Evolutionary conservation across 352 stramenopile genomes (phyloP).

Genomic region (Globisporangium viniferum): DNA sequence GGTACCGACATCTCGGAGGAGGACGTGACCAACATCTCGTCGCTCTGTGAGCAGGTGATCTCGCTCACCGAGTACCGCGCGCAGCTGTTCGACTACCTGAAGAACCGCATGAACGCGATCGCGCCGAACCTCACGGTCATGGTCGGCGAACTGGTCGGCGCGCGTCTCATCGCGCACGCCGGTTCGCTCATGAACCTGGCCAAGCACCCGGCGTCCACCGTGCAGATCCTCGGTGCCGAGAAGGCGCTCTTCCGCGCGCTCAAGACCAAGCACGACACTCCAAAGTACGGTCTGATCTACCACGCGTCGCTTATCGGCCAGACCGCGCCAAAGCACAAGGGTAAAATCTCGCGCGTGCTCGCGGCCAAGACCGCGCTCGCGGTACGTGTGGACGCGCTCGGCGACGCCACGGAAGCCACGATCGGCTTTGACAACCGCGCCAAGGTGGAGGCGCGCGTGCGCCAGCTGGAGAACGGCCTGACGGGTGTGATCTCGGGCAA

Average conservation of each 20-base stretch:
- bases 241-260: conserved; percentile 99
- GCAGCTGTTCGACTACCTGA: conserved; percentile 99
- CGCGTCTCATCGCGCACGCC: conserved; percentile 98
- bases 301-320: conserved; percentile 99
- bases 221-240: conserved; percentile 99
- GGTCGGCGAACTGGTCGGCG: conserved; percentile 98
- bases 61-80: conserved; percentile 88
- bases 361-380: conserved; percentile 98
- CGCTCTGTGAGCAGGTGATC: conserved; percentile 90
- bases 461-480: conserved; percentile 96
- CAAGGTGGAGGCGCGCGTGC: conserved; percentile 98
- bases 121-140: conserved; percentile 99
- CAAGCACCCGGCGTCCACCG: conserved; percentile 98
- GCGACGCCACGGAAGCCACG: conserved; percentile 93
- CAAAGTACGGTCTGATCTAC: conserved; percentile 99
- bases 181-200: conserved; percentile 99
- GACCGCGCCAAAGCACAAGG: conserved; percentile 99
- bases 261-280: conserved; percentile 99
- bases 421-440: conserved; percentile 97
- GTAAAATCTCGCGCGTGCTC: conserved; percentile 98
- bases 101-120: conserved; percentile 99
- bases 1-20: conserved; percentile 99
- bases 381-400: conserved; percentile 99
- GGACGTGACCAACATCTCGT: conserved; percentile 97
- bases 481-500: conserved; percentile 82